phyloP scores from a whole-genome alignment of 768 basidiomycete species.

The Grammothele lineata region DNA sequence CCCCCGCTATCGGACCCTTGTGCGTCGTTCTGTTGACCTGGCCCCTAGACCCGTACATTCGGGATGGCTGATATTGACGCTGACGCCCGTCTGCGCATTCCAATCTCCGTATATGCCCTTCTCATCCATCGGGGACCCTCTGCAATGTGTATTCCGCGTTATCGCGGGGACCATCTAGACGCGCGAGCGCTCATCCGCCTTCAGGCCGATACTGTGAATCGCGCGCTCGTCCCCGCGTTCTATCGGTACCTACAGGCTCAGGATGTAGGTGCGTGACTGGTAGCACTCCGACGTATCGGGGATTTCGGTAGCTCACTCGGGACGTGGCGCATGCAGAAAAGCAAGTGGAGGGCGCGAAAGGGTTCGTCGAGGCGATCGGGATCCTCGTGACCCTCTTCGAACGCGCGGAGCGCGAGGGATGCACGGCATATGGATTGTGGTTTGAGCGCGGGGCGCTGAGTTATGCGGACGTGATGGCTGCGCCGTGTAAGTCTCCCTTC shows the following conservation, averaged over 20 bases:
- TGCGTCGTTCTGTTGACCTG: slow-evolving; percentile 25
- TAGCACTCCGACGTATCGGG: too few species aligned
- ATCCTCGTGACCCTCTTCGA: slow-evolving; percentile 51
- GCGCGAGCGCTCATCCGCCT: slow-evolving; percentile 64
- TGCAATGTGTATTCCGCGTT: too few species aligned
- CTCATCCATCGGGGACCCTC: too few species aligned
- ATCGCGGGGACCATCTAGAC: slow-evolving; percentile 36
- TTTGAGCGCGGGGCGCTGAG: slow-evolving; percentile 47
- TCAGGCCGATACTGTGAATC: slow-evolving; percentile 64
- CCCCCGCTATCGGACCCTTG: slow-evolving; percentile 59
- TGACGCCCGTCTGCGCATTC: not conserved
- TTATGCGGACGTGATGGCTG: slow-evolving; percentile 64
- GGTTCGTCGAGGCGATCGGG: slow-evolving; percentile 50
- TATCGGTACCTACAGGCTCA: slow-evolving; percentile 75
- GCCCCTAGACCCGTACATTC: not conserved
- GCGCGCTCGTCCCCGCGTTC: slow-evolving; percentile 63
- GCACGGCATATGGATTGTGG: slow-evolving; percentile 55
- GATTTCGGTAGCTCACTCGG: too few species aligned
- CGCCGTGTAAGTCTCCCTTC: slow-evolving; percentile 50
- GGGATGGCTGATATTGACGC: not conserved
- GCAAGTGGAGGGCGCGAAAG: slow-evolving; percentile 49
- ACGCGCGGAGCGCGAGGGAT: slow-evolving; percentile 37
- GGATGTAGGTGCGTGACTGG: slow-evolving; percentile 31
- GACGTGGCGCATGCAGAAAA: too few species aligned
- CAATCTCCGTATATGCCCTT: too few species aligned